Conservation (phyloP, 2,329 filamentous ascomycete genomes). For the Alternaria ventricosa region DNA sequence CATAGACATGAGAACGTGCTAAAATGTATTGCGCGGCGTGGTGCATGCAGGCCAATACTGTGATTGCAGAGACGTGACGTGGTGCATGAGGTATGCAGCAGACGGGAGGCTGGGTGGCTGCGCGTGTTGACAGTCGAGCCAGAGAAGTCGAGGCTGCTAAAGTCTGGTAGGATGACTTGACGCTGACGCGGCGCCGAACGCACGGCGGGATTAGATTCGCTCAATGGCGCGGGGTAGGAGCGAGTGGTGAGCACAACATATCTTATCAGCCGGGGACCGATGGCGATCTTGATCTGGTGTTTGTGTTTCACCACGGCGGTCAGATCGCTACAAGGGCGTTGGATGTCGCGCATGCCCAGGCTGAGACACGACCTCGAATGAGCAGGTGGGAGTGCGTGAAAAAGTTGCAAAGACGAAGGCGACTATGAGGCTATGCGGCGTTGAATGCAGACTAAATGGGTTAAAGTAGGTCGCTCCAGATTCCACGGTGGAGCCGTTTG, state of each 20-base stretch:
- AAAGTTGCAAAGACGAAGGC: background rate
- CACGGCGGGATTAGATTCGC: conserved; percentile 1
- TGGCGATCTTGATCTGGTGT: conserved; percentile 3
- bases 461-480: conserved; percentile 8
- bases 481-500: conserved; percentile 5
- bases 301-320: conserved; percentile 10
- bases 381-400: background rate
- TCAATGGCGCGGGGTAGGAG: conserved; percentile 5
- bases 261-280: conserved; percentile 1
- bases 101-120: background rate
- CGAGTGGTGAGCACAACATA: conserved; percentile 4
- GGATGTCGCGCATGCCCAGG: conserved; percentile 1
- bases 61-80: background rate
- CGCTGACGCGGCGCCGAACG: conserved; percentile 8
- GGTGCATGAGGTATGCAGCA: background rate
- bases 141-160: background rate
- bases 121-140: background rate
- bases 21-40: background rate
- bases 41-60: background rate
- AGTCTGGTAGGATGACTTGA: background rate
- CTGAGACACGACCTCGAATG: background rate
- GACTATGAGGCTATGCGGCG: background rate
- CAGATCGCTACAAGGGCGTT: background rate
- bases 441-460: background rate
- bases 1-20: background rate